Evolutionary conservation across 129 eudicot genomes (phyloP), one percentile per base, ranked within the genome.

Genomic region (Smallanthus sonchifolius): DNA sequence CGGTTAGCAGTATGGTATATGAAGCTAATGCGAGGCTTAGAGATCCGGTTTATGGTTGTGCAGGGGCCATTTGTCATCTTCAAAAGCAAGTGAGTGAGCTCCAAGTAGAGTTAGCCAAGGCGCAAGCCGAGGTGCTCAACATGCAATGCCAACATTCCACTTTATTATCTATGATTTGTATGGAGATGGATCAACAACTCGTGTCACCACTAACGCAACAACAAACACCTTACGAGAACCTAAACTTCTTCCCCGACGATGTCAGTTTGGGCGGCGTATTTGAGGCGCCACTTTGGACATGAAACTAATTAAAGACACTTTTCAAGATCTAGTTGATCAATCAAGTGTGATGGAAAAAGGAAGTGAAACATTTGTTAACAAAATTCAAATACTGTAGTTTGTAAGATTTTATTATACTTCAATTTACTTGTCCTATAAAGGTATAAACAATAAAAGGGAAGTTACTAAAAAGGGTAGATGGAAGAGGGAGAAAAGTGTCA

Each of bases 1-100:
- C 98, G 5, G 98, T 93, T 76, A 90, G 89, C 72, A 93, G 96
- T 67, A 86, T 93, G 95, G 98, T 93, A 2, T 93, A 93, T 24
- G 98, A 93, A 74, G 98, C 98, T 43, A 93, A 87, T 48, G 95
- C 98, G 0, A 81, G 96, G 71, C 80, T 93, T 3, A 77, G 95
- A 79, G 98, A 93, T 48, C 98, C 98, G 0, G 84, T 92, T 61
- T 92, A 92, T 2, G 98, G 98, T 1, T 84, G 92, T 55, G 92
- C 95, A 2, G 98, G 98, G n/a, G 87, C 95, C 16, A 93, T 93
- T 49, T 90, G 90, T 40, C 96, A 92, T 2, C 95, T 92, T 17
- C 98, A 90, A 75, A 87, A 81, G 72, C 96, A 89, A 80, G 84
- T 92, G 34, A 84, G 77, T 56, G 96, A 87, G 52, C 88, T 92